Evolutionary conservation across 108 stramenopile genomes (phyloP), one percentile per base, ranked within the genome.

Genomic region (Aurantiochytrium sp.): DNA sequence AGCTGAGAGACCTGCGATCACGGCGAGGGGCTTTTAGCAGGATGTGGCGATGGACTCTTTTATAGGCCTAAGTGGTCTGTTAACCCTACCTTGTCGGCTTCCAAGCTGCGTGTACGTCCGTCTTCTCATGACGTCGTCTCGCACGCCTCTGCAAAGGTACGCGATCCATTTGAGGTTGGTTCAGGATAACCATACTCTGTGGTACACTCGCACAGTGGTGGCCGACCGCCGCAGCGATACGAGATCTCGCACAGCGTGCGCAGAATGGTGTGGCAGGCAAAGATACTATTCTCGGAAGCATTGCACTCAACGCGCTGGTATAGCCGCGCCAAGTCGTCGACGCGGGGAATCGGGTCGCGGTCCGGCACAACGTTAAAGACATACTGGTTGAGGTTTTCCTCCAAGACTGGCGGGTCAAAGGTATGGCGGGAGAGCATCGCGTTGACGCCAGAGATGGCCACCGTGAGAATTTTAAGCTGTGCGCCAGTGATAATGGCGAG

Each of bases 321-420:
- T 6, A 95, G 73, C 5, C 45, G 45, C 57, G 92, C 88, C 5
- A 58, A 69, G 25, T 95, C 96, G 25, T 95, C 96, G 89, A 96
- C 90, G 59, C 91, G 92, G 53, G 95, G 93, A 23, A 96, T 93
- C 23, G 91, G 87, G 88, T 96, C 96, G 60, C 95, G 90, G 35
- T 95, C 93, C 14, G 96, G 96, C n/a, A 96, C 92, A 60, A 96
- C 93, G 90, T 96, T 96, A 83, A 95, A 96, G 35, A 93, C 93
- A 64, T 95, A 92, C 21, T 91, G 49, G 60, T 96, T 91, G 8
- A 96, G 71, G 25, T 89, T 88, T 4, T 95, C 94, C 59, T 58
- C 35, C 25, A 91, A 89, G 19, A 96, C 73, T 0, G 92, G 94
- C 21, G 96, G 96, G 28, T 95, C 88, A 58, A 96, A 93, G 21